Conservation (phyloP, 371 early-diverging fungal species). For the Sanchytrium tribonematis region DNA sequence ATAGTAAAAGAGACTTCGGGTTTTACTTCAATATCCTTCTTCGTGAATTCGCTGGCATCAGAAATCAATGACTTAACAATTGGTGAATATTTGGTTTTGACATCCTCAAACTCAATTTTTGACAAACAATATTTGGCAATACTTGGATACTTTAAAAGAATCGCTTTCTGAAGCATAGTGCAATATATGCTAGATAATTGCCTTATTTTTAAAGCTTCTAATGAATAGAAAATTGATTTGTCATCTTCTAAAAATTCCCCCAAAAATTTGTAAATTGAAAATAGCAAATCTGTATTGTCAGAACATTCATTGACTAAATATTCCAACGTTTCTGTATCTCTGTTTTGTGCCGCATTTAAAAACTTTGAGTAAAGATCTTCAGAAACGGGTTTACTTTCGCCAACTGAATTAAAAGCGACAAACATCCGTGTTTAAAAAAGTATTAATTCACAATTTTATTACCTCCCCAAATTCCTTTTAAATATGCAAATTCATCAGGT, state of each 20-base stretch:
- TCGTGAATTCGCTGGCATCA: too few relatives aligned
- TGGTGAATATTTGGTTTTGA: too few relatives aligned
- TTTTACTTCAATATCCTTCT: too few relatives aligned
- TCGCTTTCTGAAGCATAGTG: neutral
- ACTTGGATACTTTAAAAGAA: neutral
- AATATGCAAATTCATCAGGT: neutral
- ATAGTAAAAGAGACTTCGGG: too few relatives aligned
- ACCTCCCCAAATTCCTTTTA: neutral
- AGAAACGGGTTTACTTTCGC: neutral
- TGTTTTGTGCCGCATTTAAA: neutral
- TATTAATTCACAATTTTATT: neutral
- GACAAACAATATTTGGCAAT: neutral
- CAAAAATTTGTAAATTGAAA: neutral
- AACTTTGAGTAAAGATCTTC: neutral
- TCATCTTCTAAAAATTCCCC: neutral
- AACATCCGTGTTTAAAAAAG: too few relatives aligned
- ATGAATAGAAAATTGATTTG: neutral
- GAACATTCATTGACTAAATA: neutral
- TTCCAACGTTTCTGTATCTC: neutral
- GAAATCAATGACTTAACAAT: too few relatives aligned
- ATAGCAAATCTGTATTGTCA: neutral
- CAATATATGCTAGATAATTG: neutral
- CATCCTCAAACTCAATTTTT: neutral
- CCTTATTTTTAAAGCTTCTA: neutral
- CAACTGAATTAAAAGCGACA: neutral